Base-by-base conservation (phyloP, 495 filamentous ascomycete genomes). In the Parathielavia hyrcaniae region DNA sequence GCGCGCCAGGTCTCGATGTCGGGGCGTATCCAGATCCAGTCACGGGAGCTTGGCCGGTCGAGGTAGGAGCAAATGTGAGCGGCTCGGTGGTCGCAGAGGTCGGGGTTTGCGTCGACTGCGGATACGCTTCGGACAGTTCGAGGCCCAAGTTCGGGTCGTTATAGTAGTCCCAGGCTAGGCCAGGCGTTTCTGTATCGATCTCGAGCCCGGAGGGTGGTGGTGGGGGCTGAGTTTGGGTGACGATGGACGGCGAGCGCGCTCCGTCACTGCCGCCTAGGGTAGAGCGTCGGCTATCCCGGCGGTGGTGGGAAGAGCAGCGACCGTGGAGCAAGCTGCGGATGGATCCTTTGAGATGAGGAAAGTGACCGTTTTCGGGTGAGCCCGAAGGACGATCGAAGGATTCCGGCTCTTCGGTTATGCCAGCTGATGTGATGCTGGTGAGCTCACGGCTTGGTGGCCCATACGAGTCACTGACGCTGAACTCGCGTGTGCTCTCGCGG, bases 391-490 rank as follows among this genome's bases (percentile, higher is more conserved):
- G 44, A 19, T 66, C 63, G 49, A 69, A 59, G 20, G 58, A 57
- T 48, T 69, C 65, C 22, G 69, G 69, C 52, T 71, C 69, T 44
- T 66, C 65, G 11, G 61, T 66, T 23, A 71, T 71, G 56, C 64
- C 67, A 17, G 35, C 50, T 14, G 59, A 53, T 10, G 61, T 62
- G 53, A 69, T 56, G 30, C 48, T 57, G 4, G 67, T 64, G 46
- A 64, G 57, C 51, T 64, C 46, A 20, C 65, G 64, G 40, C 57
- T 66, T 26, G 68, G 64, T 12, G 67, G 38, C 17, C 48, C 62
- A 40, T 61, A 66, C 52, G 68, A 69, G 61, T 69, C 65, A 52
- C 45, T 59, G 36, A 61, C 17, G 54, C 65, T 71, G 36, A 66
- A 30, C 5, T 71, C 62, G 38, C 63, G 68, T 17, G 61, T 61